Percentiles rank a stretch among this genome's conserved stretches.
phyloP scores from a whole-genome alignment of 306 rosid species.

The Biancaea sappan region DNA sequence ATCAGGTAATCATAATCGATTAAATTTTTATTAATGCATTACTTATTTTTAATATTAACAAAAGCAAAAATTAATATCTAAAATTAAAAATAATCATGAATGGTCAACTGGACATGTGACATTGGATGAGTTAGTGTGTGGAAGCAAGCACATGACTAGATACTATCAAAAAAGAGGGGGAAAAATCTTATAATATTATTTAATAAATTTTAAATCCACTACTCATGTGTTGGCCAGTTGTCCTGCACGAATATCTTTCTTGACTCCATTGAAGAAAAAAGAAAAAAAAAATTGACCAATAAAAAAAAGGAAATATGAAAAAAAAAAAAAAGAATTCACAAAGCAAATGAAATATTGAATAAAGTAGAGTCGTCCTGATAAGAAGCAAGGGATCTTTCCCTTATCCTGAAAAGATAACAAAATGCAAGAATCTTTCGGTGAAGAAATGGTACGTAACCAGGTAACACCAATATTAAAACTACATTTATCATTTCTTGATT shows the following conservation, averaged over 20 bases:
- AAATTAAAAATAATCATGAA: too few relatives aligned
- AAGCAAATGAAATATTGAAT: conserved; percentile 28
- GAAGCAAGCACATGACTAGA: conserved; percentile 33
- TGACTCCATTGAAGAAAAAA: conserved; percentile 24
- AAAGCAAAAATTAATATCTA: too few relatives aligned
- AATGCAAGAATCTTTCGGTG: conserved; percentile 42
- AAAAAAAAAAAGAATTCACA: neutral
- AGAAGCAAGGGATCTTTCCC: conserved; percentile 36
- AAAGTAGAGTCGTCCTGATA: conserved; percentile 28
- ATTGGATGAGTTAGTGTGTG: conserved; percentile 18
- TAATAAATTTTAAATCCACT: conserved; percentile 24
- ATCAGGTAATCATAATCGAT: too few relatives aligned
- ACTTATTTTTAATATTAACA: too few relatives aligned
- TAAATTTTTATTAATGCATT: too few relatives aligned
- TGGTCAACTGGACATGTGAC: neutral
- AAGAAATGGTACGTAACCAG: conserved; percentile 36
- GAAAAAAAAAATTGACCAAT: neutral
- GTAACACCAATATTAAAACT: conserved; percentile 37
- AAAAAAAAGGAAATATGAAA: conserved; percentile 24
- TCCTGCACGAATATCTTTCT: conserved; percentile 37
- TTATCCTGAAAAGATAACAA: conserved; percentile 47
- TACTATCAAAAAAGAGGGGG: neutral
- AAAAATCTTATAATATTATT: neutral
- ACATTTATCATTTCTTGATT: neutral
- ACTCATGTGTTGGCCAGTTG: conserved; percentile 62